Evolutionary conservation across 2,329 filamentous ascomycete genomes (phyloP).

Genomic region (Emericellopsis atlantica): DNA sequence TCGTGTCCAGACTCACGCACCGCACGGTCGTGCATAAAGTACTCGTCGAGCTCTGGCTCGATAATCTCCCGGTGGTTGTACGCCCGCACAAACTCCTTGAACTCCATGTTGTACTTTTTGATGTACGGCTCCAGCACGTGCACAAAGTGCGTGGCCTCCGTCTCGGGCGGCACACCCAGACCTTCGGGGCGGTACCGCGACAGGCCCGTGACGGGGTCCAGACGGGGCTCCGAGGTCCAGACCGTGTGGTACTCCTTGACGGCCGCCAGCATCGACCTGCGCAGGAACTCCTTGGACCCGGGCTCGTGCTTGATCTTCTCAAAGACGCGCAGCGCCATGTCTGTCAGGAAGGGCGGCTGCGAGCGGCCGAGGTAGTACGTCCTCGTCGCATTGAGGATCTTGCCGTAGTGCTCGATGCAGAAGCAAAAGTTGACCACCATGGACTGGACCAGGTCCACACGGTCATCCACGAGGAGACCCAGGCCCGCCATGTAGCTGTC

Average conservation of each 20-base stretch:
- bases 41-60: constrained; percentile 85
- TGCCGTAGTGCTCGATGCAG: constrained; percentile 95
- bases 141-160: constrained; percentile 74
- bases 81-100: constrained; percentile 72
- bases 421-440: constrained; percentile 98
- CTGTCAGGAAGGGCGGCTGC: constrained; percentile 91
- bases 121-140: constrained; percentile 74
- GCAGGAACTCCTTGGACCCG: constrained; percentile 69
- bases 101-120: constrained; percentile 70
- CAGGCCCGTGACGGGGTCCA: constrained; percentile 65
- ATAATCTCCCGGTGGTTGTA: constrained; percentile 70
- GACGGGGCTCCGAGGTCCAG: constrained; percentile 68
- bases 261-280: constrained; percentile 68
- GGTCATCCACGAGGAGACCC: constrained; percentile 74
- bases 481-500: constrained; percentile 98
- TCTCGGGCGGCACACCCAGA: constrained; percentile 79
- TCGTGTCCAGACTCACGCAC: constrained; percentile 96
- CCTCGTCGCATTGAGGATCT: constrained; percentile 92
- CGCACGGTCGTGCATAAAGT: constrained; percentile 91
- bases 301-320: constrained; percentile 84
- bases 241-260: constrained; percentile 95
- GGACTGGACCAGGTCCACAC: constrained; percentile 75
- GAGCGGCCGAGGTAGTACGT: constrained; percentile 92
- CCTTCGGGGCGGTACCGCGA: constrained; percentile 79
- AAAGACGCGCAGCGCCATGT: constrained; percentile 91